Base-by-base conservation (phyloP, 2,329 filamentous ascomycete genomes). In the Lachnellula cervina region DNA sequence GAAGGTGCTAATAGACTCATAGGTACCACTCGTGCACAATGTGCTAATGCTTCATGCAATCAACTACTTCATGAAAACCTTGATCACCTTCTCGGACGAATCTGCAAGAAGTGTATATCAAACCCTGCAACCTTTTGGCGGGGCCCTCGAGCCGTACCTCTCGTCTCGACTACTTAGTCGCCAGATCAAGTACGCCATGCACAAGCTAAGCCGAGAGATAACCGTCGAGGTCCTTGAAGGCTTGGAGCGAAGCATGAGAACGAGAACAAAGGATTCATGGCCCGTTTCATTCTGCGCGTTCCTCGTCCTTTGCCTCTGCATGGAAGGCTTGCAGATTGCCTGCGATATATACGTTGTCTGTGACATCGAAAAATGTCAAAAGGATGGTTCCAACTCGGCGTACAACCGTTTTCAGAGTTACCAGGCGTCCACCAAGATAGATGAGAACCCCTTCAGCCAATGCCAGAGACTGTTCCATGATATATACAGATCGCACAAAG, bases 381-480 rank as follows among this genome's bases (percentile, higher is more conserved):
- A 53, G 37, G 51, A 55, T 16, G 58, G 60, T 13, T 50, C 32
- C 3, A 47, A 53, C 11, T 45, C 53, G 25, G 25, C 32, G 1
- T 62, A 60, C 32, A 61, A 35, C 16, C 48, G 61, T 16, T 28
- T 49, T 6, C 47, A 62, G 6, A 64, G 63, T 49, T 46, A 19
- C 6, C 49, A 59, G 6, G 60, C 58, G 13, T 66, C 62, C 40
- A 3, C 40, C 13, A 35, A 25, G 1, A 28, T 65, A n/a, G 63
- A 65, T 16, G 57, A 63, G 4, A 48, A 58, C 28, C 63, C 62
- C 6, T 64, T 62, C 25, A 35, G 43, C 17, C 55, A 58, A 35
- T 63, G 59, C 23, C 63, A 56, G 49, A 50, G 56, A n/a, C 40
- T 65, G 5, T 62, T 66, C 25, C 64, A 66, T 54, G 63, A 65